Conservation (phyloP, 805 yeast genomes). For the Nakazawaea ernobii region DNA sequence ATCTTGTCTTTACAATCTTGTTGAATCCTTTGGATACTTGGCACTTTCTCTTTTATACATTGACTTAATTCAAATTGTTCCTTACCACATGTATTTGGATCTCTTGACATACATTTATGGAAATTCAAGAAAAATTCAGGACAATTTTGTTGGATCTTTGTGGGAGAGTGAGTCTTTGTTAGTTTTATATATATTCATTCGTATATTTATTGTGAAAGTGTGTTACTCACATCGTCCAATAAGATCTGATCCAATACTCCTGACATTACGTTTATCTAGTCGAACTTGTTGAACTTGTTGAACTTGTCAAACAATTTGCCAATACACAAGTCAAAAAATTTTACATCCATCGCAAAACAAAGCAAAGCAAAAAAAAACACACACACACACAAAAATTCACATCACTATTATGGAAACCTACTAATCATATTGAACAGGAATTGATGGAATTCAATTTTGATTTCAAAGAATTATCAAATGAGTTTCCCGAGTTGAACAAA, state of each 20-base stretch:
- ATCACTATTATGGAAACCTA: no score
- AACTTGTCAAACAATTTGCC: no score
- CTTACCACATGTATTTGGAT: conserved; percentile 44
- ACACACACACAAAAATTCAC: no score
- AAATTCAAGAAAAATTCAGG: conserved; percentile 68
- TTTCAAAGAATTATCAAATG: conserved; percentile 12
- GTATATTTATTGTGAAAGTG: background rate
- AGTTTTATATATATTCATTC: background rate
- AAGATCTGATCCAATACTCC: conserved; percentile 62
- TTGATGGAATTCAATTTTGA: conserved; percentile 11
- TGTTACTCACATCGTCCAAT: conserved; percentile 55
- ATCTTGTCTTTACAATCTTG: conserved; percentile 52
- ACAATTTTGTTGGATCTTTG: conserved; percentile 60
- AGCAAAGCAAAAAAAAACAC: no score
- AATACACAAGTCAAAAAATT: no score
- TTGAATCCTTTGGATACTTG: conserved; percentile 67
- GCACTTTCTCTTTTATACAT: conserved; percentile 63
- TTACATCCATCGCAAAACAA: no score
- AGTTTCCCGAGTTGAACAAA: conserved; percentile 15
- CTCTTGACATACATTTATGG: conserved; percentile 67
- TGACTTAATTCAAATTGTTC: conserved; percentile 53
- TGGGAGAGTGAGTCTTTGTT: background rate
- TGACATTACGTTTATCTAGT: conserved; percentile 28
- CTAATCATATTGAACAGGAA: no score
- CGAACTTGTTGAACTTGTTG: no score